Conservation (phyloP, 768 basidiomycete genomes). For the Lentinus tigrinus region DNA sequence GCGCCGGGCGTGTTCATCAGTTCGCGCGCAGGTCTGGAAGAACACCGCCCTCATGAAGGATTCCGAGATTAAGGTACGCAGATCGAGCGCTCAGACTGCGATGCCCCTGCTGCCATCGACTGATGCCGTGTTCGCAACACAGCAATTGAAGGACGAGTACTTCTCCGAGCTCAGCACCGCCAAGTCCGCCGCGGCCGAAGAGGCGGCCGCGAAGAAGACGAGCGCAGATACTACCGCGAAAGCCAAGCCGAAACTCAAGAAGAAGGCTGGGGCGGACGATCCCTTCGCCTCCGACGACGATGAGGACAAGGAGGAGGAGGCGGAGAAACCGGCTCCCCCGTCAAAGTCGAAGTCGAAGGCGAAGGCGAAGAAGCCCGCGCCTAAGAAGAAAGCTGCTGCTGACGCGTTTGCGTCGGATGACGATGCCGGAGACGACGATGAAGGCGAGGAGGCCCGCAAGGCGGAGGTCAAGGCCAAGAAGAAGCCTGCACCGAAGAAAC, state of each 20-base stretch:
- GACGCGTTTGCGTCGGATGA: conserved; percentile 21
- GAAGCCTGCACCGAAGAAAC: conserved; percentile 2
- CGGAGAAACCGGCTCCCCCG: conserved; percentile 9
- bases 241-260: conserved; percentile 49
- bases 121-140: not conserved
- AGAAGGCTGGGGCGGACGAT: conserved; percentile 41
- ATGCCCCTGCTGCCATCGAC: not conserved
- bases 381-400: conserved; percentile 4
- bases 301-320: conserved; percentile 25
- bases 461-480: conserved; percentile 15
- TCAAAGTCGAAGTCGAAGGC: conserved; percentile 13
- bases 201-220: conserved; percentile 17
- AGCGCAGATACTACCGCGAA: conserved; percentile 33
- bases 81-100: not conserved
- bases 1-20: conserved; percentile 3
- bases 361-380: conserved; percentile 23
- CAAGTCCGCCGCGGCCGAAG: conserved; percentile 23
- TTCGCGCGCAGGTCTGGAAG: conserved; percentile 61
- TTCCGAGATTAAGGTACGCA: conserved; percentile 58
- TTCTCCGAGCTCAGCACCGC: conserved; percentile 44
- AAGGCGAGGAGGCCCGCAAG: not conserved
- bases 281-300: conserved; percentile 59
- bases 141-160: conserved; percentile 66
- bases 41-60: conserved; percentile 57
- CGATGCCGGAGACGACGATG: conserved; percentile 11